These are phyloP conservation scores for Citrus mangshanensis DNA, from an alignment of 345 rosid genomes.

Conservation along the genomic window DNA sequence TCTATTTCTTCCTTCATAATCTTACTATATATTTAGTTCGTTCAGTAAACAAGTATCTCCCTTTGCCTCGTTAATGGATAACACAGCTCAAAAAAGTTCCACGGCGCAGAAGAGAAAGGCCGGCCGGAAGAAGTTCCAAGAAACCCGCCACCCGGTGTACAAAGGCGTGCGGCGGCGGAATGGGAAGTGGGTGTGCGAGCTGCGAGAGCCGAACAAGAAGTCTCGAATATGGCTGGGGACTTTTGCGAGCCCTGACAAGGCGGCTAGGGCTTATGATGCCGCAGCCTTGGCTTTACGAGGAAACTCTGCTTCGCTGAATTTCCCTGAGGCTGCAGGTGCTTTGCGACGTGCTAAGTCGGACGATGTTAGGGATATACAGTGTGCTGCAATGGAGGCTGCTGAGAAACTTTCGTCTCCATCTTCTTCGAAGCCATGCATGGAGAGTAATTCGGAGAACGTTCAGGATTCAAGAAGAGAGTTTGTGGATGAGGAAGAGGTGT, in stretches of 20 bases:
- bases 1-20: not conserved
- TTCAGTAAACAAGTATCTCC: no score
- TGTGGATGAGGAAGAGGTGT: conserved; percentile 56
- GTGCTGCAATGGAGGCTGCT: conserved; percentile 38
- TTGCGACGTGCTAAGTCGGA: conserved; percentile 34
- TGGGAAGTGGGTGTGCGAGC: conserved; percentile 59
- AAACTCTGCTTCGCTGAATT: conserved; percentile 35
- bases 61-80: conserved; percentile 1
- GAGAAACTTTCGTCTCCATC: conserved; percentile 12
- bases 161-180: conserved; percentile 49
- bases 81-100: not conserved
- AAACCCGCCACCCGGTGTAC: conserved; percentile 52
- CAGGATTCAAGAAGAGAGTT: conserved; percentile 6
- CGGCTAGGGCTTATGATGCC: conserved; percentile 51
- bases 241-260: conserved; percentile 37
- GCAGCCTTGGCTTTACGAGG: conserved; percentile 47
- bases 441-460: not conserved
- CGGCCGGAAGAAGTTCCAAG: conserved; percentile 51
- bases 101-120: conserved; percentile 30
- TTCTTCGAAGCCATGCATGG: not conserved
- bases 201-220: conserved; percentile 38
- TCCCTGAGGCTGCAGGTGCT: conserved; percentile 31
- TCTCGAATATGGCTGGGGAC: conserved; percentile 54
- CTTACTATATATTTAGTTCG: not conserved
- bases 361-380: conserved; percentile 37